Evolutionary conservation across 73 alveolate genomes (phyloP), one percentile per base, ranked within the genome.

Genomic region (Effrenium voratum): DNA sequence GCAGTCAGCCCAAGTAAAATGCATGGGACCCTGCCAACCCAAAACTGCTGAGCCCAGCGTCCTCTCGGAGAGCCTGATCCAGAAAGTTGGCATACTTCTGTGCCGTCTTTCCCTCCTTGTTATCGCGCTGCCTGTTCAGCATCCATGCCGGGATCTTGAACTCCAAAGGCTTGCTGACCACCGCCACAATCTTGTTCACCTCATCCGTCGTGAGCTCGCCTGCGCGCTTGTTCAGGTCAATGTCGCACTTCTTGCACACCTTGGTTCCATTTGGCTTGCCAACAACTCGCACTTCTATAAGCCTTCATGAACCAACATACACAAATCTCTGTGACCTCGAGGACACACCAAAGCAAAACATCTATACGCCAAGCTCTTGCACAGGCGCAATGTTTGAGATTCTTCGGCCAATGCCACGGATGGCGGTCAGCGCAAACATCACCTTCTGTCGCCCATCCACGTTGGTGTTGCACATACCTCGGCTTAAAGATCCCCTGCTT

Each of bases 341-440:
- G 28, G 8, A 0, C 34, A 34, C 44, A 26, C 81, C 44, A 2
- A 34, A 32, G 47, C 4, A 22, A 19, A 70, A 70, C 26, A 2
- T 32, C 44, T 22, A 22, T 22, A 22, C 98, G 41, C 99, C 98
- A 47, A 99, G 99, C 99, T 93, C 99, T 92, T 99, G 99, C 99
- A 99, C 93, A 75, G 70, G 32, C 55, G 99, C 99, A 80, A 99
- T 99, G 99, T 99, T 99, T 66, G 99, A 99, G 99, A 99, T 99
- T 98, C 99, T 99, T 99, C 99, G 99, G 41, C 99, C 99, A 76
- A 99, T 99, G 87, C 99, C 99, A 93, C 99, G 99, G 94, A 99
- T 99, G 75, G 99, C 99, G 66, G 99, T 99, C 79, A 99, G 99
- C 75, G 99, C 99, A 99, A 98, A 99, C 99, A 99, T 99, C 88